These are phyloP conservation scores for Pichia sp. DNA, from an alignment of 1,139 yeast species.

Conservation along the genomic window DNA sequence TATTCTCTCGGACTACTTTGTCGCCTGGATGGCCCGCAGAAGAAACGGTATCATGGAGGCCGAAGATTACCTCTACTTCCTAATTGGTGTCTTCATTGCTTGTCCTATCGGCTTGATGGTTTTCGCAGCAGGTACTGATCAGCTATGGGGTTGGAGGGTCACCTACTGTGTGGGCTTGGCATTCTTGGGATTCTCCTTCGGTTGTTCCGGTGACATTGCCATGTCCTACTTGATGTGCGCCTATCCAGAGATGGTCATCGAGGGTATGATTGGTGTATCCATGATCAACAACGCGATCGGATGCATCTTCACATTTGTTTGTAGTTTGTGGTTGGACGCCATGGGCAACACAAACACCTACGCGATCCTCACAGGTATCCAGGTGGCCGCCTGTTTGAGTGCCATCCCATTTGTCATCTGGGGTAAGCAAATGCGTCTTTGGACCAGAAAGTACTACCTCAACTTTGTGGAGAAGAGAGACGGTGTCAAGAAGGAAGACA, in stretches of 20 bases:
- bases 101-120: slow-evolving; percentile 73
- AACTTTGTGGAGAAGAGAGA: slow-evolving; percentile 61
- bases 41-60: slow-evolving; percentile 75
- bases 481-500: slow-evolving; percentile 18
- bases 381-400: slow-evolving; percentile 56
- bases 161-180: slow-evolving; percentile 59
- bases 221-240: slow-evolving; percentile 69
- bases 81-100: slow-evolving; percentile 60
- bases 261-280: slow-evolving; percentile 84
- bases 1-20: slow-evolving; percentile 64
- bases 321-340: slow-evolving; percentile 66
- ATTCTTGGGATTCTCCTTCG: slow-evolving; percentile 69
- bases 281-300: slow-evolving; percentile 75
- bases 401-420: slow-evolving; percentile 64
- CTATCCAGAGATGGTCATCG: slow-evolving; percentile 69
- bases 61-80: slow-evolving; percentile 70
- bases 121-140: slow-evolving; percentile 84
- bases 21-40: slow-evolving; percentile 64
- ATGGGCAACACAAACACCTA: slow-evolving; percentile 69
- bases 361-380: slow-evolving; percentile 68
- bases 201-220: slow-evolving; percentile 70
- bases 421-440: slow-evolving; percentile 65
- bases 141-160: slow-evolving; percentile 56
- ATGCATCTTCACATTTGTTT: slow-evolving; percentile 72
- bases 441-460: slow-evolving; percentile 59